These are phyloP conservation scores for Proteromonas lacertae DNA, from an alignment of 352 stramenopile species.

Conservation along the genomic window DNA sequence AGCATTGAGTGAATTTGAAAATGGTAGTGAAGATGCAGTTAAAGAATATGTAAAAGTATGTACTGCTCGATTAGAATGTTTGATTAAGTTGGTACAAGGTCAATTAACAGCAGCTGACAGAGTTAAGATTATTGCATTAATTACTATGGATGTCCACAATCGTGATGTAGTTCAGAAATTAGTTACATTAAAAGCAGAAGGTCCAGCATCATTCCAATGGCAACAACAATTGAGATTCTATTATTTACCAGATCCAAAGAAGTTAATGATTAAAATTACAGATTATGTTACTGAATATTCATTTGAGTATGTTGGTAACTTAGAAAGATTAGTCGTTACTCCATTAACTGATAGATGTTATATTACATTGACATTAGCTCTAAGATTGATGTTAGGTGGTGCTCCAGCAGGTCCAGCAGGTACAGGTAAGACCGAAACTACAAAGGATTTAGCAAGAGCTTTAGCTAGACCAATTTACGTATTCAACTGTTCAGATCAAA, in stretches of 20 bases:
- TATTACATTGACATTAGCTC: slow-evolving; percentile 47
- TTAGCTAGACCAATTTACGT: slow-evolving; percentile 54
- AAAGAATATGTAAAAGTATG: slow-evolving; percentile 32
- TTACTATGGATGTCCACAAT: slow-evolving; percentile 72
- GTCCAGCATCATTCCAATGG: slow-evolving; percentile 66
- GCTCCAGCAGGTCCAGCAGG: slow-evolving; percentile 34
- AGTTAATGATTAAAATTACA: slow-evolving; percentile 48
- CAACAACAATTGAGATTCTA: slow-evolving; percentile 64
- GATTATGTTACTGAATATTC: slow-evolving; percentile 71
- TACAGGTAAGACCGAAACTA: slow-evolving; percentile 33
- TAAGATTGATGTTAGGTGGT: slow-evolving; percentile 58
- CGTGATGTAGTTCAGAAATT: slow-evolving; percentile 61
- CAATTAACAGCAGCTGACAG: slow-evolving; percentile 45
- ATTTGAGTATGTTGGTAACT: slow-evolving; percentile 57
- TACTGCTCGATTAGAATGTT: slow-evolving; percentile 33
- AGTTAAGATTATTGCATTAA: slow-evolving; percentile 57
- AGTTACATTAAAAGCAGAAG: slow-evolving; percentile 43
- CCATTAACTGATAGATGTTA: slow-evolving; percentile 56
- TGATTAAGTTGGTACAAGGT: slow-evolving; percentile 45
- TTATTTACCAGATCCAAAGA: slow-evolving; percentile 33
- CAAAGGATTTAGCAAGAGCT: slow-evolving; percentile 49
- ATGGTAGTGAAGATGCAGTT: slow-evolving; percentile 44
- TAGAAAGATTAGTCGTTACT: slow-evolving; percentile 54
- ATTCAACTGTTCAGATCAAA: slow-evolving; percentile 53
- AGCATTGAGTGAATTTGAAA: slow-evolving; percentile 38